A percentile compares a stretch with the other conserved stretches of the same genome.
phyloP scores from a whole-genome alignment of 768 basidiomycete species.

The Amanita fuliginea region DNA sequence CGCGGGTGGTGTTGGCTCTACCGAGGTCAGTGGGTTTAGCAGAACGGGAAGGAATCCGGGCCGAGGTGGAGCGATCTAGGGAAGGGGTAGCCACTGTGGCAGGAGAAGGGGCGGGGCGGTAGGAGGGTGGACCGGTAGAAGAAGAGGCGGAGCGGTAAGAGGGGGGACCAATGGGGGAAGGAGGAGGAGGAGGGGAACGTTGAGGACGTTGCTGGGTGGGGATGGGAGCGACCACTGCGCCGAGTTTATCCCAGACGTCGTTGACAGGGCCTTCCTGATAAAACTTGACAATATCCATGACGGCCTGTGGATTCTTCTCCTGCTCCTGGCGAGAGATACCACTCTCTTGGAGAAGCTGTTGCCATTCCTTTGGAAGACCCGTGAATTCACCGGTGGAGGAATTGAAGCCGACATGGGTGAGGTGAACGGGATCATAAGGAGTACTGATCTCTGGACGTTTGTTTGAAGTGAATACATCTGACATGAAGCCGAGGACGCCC shows the following conservation, averaged over 20 bases:
- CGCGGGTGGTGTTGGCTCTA: conserved; percentile 61
- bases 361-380: conserved; percentile 98
- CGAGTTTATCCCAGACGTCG: conserved; percentile 83
- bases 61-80: conserved; percentile 83
- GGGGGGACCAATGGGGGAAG: conserved; percentile 32
- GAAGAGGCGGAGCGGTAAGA: conserved; percentile 71
- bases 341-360: conserved; percentile 89
- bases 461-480: conserved; percentile 52
- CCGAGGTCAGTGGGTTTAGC: conserved; percentile 39
- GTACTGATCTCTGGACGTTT: conserved; percentile 91
- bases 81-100: conserved; percentile 51
- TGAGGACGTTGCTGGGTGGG: conserved; percentile 12
- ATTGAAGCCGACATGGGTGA: conserved; percentile 99
- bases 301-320: conserved; percentile 95
- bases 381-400: conserved; percentile 97
- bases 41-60: conserved; percentile 55
- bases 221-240: conserved; percentile 32
- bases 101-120: conserved; percentile 71
- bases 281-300: conserved; percentile 98
- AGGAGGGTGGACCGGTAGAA: conserved; percentile 53
- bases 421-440: conserved; percentile 97
- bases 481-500: conserved; percentile 69
- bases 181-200: conserved; percentile 41
- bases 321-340: conserved; percentile 93
- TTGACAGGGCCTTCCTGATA: conserved; percentile 77